Conservation (phyloP, 2,329 filamentous ascomycete species). For the Arthrobotrys sphaeroides region DNA sequence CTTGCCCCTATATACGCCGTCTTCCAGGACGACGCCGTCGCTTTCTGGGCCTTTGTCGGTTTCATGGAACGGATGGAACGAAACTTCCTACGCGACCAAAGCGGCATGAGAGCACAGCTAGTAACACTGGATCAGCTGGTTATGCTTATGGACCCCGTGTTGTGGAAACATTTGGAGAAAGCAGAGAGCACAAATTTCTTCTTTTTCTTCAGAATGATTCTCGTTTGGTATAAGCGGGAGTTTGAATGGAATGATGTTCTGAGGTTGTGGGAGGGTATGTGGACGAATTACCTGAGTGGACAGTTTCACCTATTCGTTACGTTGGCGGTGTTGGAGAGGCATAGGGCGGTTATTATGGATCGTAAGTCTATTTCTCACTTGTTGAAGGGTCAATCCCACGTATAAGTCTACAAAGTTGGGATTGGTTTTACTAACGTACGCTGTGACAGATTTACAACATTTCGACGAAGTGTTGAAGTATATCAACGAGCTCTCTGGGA, state of each 20-base stretch:
- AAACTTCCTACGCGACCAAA: conserved; percentile 95
- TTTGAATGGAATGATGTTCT: conserved; percentile 89
- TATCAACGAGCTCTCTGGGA: conserved; percentile 93
- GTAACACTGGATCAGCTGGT: conserved; percentile 92
- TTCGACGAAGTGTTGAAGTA: conserved; percentile 99
- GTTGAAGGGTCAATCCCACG: too few relatives aligned
- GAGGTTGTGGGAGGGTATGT: conserved; percentile 88
- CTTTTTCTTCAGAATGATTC: conserved; percentile 98
- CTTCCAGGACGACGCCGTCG: conserved; percentile 94
- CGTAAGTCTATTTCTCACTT: conserved; percentile 61
- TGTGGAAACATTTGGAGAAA: conserved; percentile 87
- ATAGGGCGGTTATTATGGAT: conserved; percentile 93
- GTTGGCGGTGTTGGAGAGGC: conserved; percentile 92
- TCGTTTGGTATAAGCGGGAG: conserved; percentile 99
- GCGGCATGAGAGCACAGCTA: conserved; percentile 92
- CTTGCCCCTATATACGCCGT: conserved; percentile 96
- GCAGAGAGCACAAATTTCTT: conserved; percentile 99
- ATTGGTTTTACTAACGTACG: background rate
- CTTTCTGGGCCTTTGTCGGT: conserved; percentile 93
- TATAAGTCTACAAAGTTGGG: background rate
- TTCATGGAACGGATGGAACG: conserved; percentile 99
- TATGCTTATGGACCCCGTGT: conserved; percentile 93
- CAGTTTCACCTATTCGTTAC: conserved; percentile 96
- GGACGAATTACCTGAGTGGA: conserved; percentile 89
- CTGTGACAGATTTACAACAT: conserved; percentile 72